Percentiles rank a stretch among this genome's conserved stretches.
Evolutionary conservation across 306 rosid genomes (phyloP).

Genomic region (Chamaecrista fasciculata): DNA sequence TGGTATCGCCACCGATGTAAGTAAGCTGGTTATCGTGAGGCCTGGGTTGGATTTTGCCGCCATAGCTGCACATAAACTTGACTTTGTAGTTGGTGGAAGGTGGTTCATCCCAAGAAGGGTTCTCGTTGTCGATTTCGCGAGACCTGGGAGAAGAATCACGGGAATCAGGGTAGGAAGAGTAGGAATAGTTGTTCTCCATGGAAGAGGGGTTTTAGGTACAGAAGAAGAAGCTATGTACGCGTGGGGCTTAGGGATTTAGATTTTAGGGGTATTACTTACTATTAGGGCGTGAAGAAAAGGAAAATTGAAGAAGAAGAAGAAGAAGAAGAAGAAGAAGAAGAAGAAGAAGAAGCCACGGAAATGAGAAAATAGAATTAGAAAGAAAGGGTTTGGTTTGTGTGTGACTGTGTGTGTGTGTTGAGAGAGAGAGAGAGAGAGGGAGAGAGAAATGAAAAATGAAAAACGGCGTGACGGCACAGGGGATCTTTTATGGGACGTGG

Average conservation of each 20-base stretch:
- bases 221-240: not conserved
- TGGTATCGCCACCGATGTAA: slow-evolving; percentile 86
- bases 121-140: slow-evolving; percentile 61
- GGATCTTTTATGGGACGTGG: slow-evolving; percentile 8
- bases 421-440: too few relatives aligned
- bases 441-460: not conserved
- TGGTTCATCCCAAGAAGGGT: slow-evolving; percentile 55
- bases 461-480: slow-evolving; percentile 18
- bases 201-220: not conserved
- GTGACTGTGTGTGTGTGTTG: not conserved
- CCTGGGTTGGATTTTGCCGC: slow-evolving; percentile 80
- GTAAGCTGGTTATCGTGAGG: slow-evolving; percentile 69
- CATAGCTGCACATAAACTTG: slow-evolving; percentile 82
- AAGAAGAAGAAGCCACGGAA: not conserved
- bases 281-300: not conserved
- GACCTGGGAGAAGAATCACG: slow-evolving; percentile 76
- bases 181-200: slow-evolving; percentile 68
- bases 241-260: not conserved
- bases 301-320: not conserved
- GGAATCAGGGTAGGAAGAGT: slow-evolving; percentile 64
- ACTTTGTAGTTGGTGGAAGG: slow-evolving; percentile 42
- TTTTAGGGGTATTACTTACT: too few relatives aligned
- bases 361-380: not conserved
- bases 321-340: not conserved
- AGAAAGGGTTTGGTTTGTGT: not conserved